Conservation (phyloP, 495 filamentous ascomycete species). For the Penicillium simplicissimum region DNA sequence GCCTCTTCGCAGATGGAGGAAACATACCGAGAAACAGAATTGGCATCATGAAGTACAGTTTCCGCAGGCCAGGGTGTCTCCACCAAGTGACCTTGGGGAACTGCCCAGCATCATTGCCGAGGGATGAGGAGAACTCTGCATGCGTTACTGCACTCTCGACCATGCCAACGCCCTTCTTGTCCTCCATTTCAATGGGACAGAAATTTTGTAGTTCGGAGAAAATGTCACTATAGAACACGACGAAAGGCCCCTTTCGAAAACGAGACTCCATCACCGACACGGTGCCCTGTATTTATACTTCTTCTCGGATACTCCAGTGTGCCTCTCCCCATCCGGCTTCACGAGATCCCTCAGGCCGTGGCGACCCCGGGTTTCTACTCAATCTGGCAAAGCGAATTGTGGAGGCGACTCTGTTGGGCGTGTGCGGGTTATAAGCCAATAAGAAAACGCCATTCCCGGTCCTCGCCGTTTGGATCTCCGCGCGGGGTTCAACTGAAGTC, state of each 20-base stretch:
- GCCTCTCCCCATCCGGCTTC: not conserved
- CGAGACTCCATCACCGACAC: not conserved
- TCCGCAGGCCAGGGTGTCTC: not conserved
- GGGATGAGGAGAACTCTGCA: too few relatives aligned
- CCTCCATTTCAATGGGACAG: too few relatives aligned
- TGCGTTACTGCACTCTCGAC: too few relatives aligned
- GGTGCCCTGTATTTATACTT: not conserved
- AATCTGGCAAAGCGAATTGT: not conserved
- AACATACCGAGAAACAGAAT: not conserved
- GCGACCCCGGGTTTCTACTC: not conserved
- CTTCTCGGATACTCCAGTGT: not conserved
- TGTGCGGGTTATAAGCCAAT: not conserved
- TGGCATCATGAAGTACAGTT: not conserved
- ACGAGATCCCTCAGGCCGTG: not conserved
- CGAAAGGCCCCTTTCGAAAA: not conserved
- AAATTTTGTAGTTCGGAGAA: too few relatives aligned
- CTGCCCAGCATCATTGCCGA: not conserved
- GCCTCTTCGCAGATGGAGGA: too few relatives aligned
- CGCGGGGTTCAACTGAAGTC: not conserved
- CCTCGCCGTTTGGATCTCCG: not conserved
- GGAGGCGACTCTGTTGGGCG: not conserved
- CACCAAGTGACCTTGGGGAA: not conserved
- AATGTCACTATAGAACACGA: not conserved
- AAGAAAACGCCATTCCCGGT: not conserved
- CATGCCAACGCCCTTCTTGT: too few relatives aligned